Evolutionary conservation across 2,329 filamentous ascomycete species (phyloP).

Genomic region (Colletotrichum salicis): DNA sequence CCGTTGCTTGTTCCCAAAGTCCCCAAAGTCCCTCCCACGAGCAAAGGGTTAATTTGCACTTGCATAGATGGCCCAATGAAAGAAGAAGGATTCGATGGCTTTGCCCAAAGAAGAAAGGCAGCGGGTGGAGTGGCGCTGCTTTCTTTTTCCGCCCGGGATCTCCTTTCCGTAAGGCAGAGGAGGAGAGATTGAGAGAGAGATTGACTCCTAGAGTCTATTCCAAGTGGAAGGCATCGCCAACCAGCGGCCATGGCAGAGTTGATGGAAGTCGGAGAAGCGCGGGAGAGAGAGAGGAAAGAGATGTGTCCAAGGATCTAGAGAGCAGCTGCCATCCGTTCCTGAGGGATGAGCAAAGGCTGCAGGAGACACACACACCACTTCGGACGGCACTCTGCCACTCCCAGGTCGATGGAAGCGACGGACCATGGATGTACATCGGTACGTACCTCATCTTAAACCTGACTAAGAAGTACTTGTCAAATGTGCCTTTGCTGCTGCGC

Average conservation of each 20-base stretch:
- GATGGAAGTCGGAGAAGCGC: background rate
- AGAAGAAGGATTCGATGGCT: conserved; percentile 1
- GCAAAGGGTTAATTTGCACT: conserved; percentile 22
- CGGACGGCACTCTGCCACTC: background rate
- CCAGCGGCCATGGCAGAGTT: background rate
- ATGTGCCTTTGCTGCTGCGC: too few species aligned
- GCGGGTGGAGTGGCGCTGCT: conserved; percentile 28
- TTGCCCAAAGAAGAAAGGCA: conserved; percentile 30
- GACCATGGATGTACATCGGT: too few species aligned
- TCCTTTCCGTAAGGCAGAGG: conserved; percentile 28
- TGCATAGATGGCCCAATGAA: conserved; percentile 16
- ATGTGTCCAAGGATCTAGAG: background rate
- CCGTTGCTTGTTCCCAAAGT: conserved; percentile 13
- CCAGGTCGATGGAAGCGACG: background rate
- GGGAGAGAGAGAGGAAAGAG: background rate
- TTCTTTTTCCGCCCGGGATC: conserved; percentile 20
- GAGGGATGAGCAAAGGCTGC: background rate
- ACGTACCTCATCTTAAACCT: background rate
- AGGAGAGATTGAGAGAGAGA: background rate
- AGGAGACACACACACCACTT: background rate
- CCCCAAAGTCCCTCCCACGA: conserved; percentile 10
- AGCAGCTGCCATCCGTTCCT: background rate
- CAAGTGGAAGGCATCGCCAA: background rate
- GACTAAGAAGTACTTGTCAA: background rate
- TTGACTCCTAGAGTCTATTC: background rate